These are phyloP conservation scores for Orobanche coerulescens DNA, from an alignment of 257 asterid species.

Conservation along the genomic window DNA sequence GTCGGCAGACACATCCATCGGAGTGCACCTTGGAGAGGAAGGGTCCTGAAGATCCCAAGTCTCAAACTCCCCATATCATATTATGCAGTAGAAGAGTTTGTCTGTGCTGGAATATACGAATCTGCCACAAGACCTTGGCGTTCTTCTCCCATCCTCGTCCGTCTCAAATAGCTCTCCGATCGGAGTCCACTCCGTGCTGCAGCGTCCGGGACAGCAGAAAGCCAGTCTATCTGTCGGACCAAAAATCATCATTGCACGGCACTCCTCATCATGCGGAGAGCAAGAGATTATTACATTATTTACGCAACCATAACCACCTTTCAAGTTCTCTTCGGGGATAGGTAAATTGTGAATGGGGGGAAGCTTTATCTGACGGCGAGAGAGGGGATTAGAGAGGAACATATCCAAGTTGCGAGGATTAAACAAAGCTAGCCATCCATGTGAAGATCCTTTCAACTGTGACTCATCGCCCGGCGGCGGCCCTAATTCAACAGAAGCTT, in stretches of 20 bases:
- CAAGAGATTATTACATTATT: background rate
- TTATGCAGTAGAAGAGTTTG: background rate
- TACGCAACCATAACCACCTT: background rate
- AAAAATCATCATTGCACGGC: background rate
- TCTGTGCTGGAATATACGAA: background rate
- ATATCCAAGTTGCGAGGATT: background rate
- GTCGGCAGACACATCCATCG: background rate
- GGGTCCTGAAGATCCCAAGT: background rate
- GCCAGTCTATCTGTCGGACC: background rate
- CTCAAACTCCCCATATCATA: background rate
- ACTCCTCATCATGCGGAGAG: background rate
- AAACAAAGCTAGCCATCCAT: constrained; percentile 2
- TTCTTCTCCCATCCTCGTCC: too few species aligned
- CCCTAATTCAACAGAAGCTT: too few species aligned
- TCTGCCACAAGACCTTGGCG: background rate
- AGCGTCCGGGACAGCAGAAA: constrained; percentile 3
- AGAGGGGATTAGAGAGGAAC: background rate
- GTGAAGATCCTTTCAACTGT: background rate
- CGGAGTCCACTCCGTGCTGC: background rate
- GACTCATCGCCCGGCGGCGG: background rate
- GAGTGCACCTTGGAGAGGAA: background rate
- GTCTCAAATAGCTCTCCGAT: too few species aligned
- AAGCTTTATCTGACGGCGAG: constrained; percentile 1
- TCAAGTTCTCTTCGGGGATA: background rate
- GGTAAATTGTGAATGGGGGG: background rate